Evolutionary conservation across 208 protist species (phyloP).

Genomic region (Leishmania braziliensis): DNA sequence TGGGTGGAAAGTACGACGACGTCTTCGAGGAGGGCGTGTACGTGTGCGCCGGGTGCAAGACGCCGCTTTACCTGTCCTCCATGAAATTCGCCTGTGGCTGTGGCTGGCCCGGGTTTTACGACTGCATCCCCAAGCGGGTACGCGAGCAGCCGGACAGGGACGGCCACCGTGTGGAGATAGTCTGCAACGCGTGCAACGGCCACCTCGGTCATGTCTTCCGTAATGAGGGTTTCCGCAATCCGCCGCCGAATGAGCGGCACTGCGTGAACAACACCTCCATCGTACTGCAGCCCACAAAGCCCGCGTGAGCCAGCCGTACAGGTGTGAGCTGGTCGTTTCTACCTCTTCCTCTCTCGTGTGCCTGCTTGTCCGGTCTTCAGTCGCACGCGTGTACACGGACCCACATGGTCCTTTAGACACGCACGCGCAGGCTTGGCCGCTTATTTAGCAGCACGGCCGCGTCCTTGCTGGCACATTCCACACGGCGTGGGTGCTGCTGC

Average conservation of each 20-base stretch:
- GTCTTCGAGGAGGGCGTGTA: conserved; percentile 77
- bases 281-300: conserved; percentile 38
- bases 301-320: neutral
- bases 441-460: neutral
- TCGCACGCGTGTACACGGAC: neutral
- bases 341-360: neutral
- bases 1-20: conserved; percentile 57
- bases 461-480: neutral
- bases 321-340: neutral
- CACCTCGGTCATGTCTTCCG: conserved; percentile 95
- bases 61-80: conserved; percentile 80
- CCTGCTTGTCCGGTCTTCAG: neutral
- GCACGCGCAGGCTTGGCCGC: neutral
- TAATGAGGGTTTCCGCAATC: conserved; percentile 84
- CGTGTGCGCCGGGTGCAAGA: conserved; percentile 75
- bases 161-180: conserved; percentile 83
- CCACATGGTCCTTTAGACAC: neutral
- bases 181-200: conserved; percentile 91
- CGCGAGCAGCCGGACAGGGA: conserved; percentile 79
- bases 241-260: conserved; percentile 91
- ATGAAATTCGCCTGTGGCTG: conserved; percentile 92
- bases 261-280: conserved; percentile 89
- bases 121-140: conserved; percentile 78
- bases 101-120: conserved; percentile 90
- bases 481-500: neutral